Percentiles rank a stretch among this genome's conserved stretches.
phyloP scores from a whole-genome alignment of 371 early-diverging fungal species.

The Mucor lusitanicus region DNA sequence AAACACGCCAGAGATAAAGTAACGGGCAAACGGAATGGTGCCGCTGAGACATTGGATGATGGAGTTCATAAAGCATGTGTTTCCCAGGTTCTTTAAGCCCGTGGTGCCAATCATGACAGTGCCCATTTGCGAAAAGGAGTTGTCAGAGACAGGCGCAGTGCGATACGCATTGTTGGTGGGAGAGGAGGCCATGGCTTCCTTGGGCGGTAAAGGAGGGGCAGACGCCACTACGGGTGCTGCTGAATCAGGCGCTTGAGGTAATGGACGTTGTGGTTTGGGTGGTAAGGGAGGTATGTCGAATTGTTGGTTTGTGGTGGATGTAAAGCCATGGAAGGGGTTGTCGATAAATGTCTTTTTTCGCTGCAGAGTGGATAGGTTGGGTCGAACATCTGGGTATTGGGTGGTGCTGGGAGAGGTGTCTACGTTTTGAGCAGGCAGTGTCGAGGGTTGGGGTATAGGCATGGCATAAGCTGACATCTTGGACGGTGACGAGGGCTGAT shows the following conservation, averaged over 20 bases:
- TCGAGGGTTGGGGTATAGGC: constrained; percentile 12
- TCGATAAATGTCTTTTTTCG: constrained; percentile 60
- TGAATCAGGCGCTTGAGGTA: constrained; percentile 3
- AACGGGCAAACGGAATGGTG: constrained; percentile 83
- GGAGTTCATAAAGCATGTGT: constrained; percentile 98
- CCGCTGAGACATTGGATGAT: constrained; percentile 91
- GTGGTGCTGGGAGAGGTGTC: constrained; percentile 4
- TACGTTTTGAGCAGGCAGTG: neutral
- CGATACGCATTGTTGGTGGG: neutral
- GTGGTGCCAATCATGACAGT: constrained; percentile 62
- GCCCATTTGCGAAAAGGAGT: constrained; percentile 49
- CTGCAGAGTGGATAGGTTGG: constrained; percentile 15
- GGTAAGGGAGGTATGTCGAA: constrained; percentile 30
- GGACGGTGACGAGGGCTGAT: constrained; percentile 4
- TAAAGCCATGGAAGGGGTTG: constrained; percentile 64
- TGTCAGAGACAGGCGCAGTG: constrained; percentile 23
- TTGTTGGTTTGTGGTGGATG: constrained; percentile 30
- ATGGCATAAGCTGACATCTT: constrained; percentile 4
- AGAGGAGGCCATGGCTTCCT: constrained; percentile 2
- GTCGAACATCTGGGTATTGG: constrained; percentile 5
- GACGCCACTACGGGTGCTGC: neutral
- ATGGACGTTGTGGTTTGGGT: constrained; percentile 10
- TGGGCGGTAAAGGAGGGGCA: constrained; percentile 13
- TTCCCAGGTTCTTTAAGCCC: constrained; percentile 92
- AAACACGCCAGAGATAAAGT: constrained; percentile 76